A percentile compares a stretch with the other conserved stretches of the same genome.
Evolutionary conservation across 2,329 filamentous ascomycete species (phyloP).

Genomic region (Epichloe hybrida): DNA sequence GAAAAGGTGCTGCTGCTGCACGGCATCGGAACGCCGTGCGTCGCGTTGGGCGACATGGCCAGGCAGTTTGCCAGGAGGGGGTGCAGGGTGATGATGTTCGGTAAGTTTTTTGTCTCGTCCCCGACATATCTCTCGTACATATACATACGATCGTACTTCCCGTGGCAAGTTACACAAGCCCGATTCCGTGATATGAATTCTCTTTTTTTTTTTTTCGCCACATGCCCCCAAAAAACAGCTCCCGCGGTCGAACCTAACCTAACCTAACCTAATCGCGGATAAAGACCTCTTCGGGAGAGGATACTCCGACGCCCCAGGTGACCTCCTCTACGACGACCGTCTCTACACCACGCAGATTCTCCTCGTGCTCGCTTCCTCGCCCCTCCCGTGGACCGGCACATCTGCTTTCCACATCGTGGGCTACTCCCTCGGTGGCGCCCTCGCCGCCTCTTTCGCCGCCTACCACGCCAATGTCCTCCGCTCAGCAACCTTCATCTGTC

Average conservation of each 20-base stretch:
- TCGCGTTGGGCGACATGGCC: conserved; percentile 54
- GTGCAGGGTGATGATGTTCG: conserved; percentile 68
- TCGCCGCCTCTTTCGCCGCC: conserved; percentile 59
- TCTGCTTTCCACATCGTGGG: conserved; percentile 54
- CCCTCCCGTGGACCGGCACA: conserved; percentile 50
- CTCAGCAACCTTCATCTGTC: conserved; percentile 52
- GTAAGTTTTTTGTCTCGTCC: conserved; percentile 28
- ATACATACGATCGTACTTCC: conserved; percentile 32
- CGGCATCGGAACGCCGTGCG: conserved; percentile 67
- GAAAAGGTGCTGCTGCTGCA: conserved; percentile 64
- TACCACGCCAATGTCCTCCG: conserved; percentile 53
- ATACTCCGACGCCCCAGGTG: conserved; percentile 49
- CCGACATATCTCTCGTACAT: conserved; percentile 32
- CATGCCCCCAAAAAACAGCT: too few relatives aligned
- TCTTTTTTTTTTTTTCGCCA: too few relatives aligned
- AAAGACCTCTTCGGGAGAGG: conserved; percentile 58
- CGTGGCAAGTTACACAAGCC: too few relatives aligned
- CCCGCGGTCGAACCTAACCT: too few relatives aligned
- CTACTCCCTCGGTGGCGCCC: conserved; percentile 72
- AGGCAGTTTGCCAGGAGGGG: conserved; percentile 50
- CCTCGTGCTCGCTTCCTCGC: conserved; percentile 55
- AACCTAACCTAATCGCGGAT: not conserved
- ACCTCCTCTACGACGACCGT: conserved; percentile 57
- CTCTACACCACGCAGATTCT: conserved; percentile 64
- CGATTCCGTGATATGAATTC: too few relatives aligned